These are phyloP conservation scores for Russula sp. DNA, from an alignment of 768 basidiomycete species.

Conservation along the genomic window DNA sequence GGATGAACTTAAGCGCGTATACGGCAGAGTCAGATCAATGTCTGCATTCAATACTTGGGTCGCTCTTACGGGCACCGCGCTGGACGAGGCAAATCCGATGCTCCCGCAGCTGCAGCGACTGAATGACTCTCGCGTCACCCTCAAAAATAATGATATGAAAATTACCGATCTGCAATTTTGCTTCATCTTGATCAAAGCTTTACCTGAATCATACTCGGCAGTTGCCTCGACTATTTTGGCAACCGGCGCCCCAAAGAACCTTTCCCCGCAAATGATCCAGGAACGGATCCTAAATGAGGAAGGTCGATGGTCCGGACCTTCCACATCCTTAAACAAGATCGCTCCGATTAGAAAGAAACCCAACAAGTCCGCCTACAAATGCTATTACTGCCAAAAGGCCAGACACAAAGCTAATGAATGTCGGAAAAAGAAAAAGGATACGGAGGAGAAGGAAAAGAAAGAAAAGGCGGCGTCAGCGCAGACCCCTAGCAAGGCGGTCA, in stretches of 20 bases:
- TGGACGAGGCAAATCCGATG: not conserved
- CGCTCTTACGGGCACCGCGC: not conserved
- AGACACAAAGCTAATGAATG: not conserved
- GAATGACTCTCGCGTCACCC: not conserved
- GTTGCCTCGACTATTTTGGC: not conserved
- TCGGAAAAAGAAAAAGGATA: not conserved
- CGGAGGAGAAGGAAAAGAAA: not conserved
- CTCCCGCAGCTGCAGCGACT: not conserved
- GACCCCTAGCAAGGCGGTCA: not conserved
- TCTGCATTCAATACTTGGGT: not conserved
- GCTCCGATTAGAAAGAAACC: not conserved
- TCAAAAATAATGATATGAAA: not conserved
- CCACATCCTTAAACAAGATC: not conserved
- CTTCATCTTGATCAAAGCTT: not conserved
- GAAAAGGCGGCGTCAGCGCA: not conserved
- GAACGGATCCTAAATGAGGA: not conserved
- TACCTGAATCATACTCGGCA: not conserved
- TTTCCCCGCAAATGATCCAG: too few species aligned
- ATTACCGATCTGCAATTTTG: not conserved
- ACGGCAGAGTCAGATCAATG: not conserved
- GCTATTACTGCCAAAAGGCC: not conserved
- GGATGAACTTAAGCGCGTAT: not conserved
- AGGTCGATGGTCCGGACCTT: not conserved
- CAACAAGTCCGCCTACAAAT: not conserved
- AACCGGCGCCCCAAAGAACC: not conserved